Evolutionary conservation across 1,139 yeast species (phyloP), one percentile per base, ranked within the genome.

Genomic region (Eremothecium coryli): DNA sequence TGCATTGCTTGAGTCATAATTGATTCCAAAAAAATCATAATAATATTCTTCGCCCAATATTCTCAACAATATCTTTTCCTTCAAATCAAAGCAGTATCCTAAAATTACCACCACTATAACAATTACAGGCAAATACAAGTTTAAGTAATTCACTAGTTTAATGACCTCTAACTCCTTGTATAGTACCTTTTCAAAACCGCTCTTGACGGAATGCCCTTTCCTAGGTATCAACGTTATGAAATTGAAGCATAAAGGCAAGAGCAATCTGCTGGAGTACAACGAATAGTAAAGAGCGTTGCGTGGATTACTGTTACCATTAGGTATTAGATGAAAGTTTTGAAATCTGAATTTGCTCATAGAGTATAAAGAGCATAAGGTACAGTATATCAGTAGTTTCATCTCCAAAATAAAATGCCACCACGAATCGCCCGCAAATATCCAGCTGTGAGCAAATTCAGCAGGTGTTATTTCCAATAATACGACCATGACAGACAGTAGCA

Each of bases 331-430:
- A 33, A 55, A 52, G 35, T 52, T 48, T 25, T 45, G 46, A 36
- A 54, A 50, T 36, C 54, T 55, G 35, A 55, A 45, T 29, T 50
- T 50, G 33, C 57, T 50, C 56, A 55, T 48, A 3, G 60, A 51
- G 37, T 50, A 52, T 12, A 54, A 40, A n/a, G 58, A 52, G 4
- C 45, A 47, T 4, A 55, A 11, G 7, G 54, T 53, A 33, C 44
- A 49, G 35, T 55, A 54, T 8, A 49, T 38, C 23, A 54, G 38
- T 7, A 55, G 40, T n/a, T 45, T 36, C 9, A 53, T 43, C 28
- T 46, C 45, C 9, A 49, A 31, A 10, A 41, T 21, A 31, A 49
- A 46, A 34, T 46, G 45, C 35, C 44, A 43, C 46, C 51, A 42
- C 18, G 41, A 38, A 5, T 41, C 35, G 4, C 48, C 46, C 23